Conservation (phyloP, 805 yeast species). For the Tetrapisispora phaffii region DNA sequence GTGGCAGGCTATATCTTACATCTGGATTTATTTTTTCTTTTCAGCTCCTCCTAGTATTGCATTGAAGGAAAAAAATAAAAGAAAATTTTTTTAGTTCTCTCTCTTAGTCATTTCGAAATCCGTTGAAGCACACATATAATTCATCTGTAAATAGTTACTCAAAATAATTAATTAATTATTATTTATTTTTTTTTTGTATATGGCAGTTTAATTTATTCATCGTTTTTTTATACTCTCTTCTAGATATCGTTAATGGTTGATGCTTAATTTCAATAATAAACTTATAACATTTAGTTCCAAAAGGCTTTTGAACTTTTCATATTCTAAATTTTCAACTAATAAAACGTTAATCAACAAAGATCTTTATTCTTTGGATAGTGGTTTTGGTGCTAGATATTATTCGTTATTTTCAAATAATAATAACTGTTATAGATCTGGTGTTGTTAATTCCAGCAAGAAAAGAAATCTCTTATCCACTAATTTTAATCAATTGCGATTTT, state of each 20-base stretch:
- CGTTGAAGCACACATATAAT: neutral
- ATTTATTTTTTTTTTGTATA: no score
- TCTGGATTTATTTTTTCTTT: no score
- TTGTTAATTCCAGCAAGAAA: neutral
- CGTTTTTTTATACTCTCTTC: neutral
- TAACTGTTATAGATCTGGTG: neutral
- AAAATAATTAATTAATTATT: no score
- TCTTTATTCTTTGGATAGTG: neutral
- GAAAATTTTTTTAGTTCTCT: neutral
- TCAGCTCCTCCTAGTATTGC: no score
- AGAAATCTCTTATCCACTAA: neutral
- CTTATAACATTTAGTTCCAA: neutral
- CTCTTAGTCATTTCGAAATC: neutral
- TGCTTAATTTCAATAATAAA: neutral
- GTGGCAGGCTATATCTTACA: no score
- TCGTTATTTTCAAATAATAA: neutral
- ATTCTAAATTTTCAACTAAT: neutral
- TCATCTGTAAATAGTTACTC: neutral
- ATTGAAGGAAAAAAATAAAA: no score
- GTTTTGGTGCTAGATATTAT: neutral
- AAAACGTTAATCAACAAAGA: neutral
- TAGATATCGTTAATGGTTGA: neutral
- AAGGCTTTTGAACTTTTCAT: neutral
- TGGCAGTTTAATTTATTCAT: neutral
- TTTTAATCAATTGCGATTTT: conserved; percentile 8